Percentiles rank a stretch among this genome's conserved stretches.
Evolutionary conservation across 257 asterid genomes (phyloP).

Genomic region (Nicotiana tomentosiformis): DNA sequence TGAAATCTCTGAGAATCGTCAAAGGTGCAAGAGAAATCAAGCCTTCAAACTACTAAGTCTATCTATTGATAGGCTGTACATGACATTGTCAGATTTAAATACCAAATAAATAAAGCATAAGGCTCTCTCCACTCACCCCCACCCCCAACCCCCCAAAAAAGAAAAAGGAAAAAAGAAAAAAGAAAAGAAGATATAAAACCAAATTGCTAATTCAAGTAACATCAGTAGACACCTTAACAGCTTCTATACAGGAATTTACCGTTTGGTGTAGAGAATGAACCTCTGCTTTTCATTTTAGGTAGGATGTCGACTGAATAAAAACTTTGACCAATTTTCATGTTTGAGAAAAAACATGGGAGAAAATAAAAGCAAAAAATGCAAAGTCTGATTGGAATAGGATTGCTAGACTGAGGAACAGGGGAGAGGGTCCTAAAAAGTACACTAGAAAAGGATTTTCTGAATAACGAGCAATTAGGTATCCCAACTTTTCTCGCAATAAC

Average conservation of each 20-base stretch:
- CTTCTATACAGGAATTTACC: not conserved
- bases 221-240: not conserved
- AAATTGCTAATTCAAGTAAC: not conserved
- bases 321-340: not conserved
- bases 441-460: not conserved
- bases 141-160: not conserved
- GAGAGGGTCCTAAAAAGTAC: not conserved
- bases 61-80: not conserved
- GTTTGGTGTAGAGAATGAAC: not conserved
- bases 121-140: not conserved
- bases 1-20: slow-evolving; percentile 61
- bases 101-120: not conserved
- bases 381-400: not conserved
- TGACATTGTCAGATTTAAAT: not conserved
- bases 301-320: not conserved
- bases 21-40: not conserved
- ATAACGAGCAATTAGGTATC: not conserved
- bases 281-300: not conserved
- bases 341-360: not conserved
- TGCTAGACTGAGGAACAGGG: not conserved
- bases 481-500: not conserved
- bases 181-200: not conserved
- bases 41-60: not conserved
- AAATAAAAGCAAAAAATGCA: not conserved
- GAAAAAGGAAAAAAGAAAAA: not conserved